Evolutionary conservation across 768 basidiomycete genomes (phyloP), one percentile per base, ranked within the genome.

Genomic region (Rhizopogon vesiculosus): DNA sequence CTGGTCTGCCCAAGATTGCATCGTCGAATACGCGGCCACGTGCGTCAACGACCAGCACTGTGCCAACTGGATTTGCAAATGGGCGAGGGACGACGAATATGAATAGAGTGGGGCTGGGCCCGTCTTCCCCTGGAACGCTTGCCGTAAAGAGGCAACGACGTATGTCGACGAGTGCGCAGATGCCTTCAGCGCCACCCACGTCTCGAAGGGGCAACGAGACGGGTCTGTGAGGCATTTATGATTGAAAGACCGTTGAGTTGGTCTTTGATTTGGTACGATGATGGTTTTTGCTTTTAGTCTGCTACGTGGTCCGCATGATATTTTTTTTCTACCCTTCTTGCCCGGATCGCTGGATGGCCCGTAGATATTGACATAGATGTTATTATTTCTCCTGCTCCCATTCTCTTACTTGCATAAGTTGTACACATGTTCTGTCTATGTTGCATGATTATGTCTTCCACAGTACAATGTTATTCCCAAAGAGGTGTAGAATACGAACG

Each of bases 111-210:
- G 46, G 50, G 6, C 60, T 61, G 33, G 69, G 66, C 25, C n/a
- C 46, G 5, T 53, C 60, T 16, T 29, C 61, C 42, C 55, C 65
- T 28, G 61, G 62, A 31, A 56, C 68, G 19, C 52, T 69, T 10
- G 74, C 86, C 40, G 78, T 91, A 81, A 92, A 92, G 74, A 78
- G 90, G 60, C 90, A 91, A 65, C 78, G 90, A 76, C 83, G 90
- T 78, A 86, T 85, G 61, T 91, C 88, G 51, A 78, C 81, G 31
- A 78, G 80, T 57, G 64, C 78, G 45, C 79, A 78, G 59, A 68
- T 71, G 58, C 68, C 75, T 51, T 69, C 74, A n/a, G 64, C 68
- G 25, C 65, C 71, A 10, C 56, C 72, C 5, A 62, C 19, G 33
- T 49, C 69, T 51, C 69, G 70, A 54, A 68, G 64, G 61, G 68